phyloP scores from a whole-genome alignment of 164 flowering plant species.

The Sextonia rubra region DNA sequence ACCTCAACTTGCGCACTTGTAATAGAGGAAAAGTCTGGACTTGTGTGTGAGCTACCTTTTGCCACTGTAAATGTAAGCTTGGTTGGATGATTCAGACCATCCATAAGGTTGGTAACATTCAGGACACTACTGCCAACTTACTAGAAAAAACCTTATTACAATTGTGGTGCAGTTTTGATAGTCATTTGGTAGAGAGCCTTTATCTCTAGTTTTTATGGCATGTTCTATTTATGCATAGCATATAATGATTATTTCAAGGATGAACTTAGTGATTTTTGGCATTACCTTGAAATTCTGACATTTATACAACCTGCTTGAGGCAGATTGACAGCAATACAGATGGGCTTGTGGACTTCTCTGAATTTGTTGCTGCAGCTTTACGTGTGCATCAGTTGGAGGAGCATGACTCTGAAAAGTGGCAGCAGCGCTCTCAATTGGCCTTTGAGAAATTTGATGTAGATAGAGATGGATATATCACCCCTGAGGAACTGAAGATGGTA shows the following conservation, averaged over 20 bases:
- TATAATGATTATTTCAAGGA: not conserved
- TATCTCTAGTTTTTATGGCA: not conserved
- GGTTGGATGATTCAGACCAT: no score
- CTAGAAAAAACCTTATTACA: not conserved
- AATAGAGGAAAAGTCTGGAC: no score
- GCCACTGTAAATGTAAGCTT: no score
- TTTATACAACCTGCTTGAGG: conserved; percentile 10
- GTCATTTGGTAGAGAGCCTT: not conserved
- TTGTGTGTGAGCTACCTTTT: no score
- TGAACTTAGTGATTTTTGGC: not conserved
- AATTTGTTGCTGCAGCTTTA: conserved; percentile 93
- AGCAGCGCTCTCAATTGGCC: conserved; percentile 70
- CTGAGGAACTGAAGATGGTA: conserved; percentile 87
- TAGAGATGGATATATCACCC: conserved; percentile 87
- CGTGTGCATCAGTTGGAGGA: conserved; percentile 95
- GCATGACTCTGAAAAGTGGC: conserved; percentile 86
- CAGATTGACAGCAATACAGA: conserved; percentile 98
- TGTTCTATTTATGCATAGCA: not conserved
- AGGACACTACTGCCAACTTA: no score
- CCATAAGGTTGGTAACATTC: no score
- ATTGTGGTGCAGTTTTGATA: not conserved
- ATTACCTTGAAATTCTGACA: not conserved
- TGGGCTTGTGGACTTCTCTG: conserved; percentile 89
- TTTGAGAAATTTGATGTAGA: conserved; percentile 94
- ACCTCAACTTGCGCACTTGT: no score